Conservation (phyloP, 192 early-diverging fungal genomes). For the Mortierella hygrophila region DNA sequence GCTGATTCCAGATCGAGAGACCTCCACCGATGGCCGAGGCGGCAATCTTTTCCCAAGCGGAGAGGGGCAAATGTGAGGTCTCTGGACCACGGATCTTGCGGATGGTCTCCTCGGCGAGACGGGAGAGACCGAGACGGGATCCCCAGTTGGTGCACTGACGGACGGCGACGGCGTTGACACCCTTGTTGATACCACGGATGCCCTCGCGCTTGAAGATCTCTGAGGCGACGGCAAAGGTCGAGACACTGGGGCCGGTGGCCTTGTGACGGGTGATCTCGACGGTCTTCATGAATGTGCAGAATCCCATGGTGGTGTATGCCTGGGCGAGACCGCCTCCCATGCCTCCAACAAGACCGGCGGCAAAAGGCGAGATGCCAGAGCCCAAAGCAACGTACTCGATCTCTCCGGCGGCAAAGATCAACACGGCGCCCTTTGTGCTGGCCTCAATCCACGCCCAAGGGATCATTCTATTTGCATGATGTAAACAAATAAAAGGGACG, state of each 20-base stretch:
- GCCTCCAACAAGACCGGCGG: slow-evolving; percentile 91
- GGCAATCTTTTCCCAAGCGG: slow-evolving; percentile 70
- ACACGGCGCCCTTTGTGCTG: slow-evolving; percentile 70
- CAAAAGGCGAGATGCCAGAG: slow-evolving; percentile 68
- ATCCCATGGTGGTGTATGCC: slow-evolving; percentile 99
- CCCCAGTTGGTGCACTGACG: slow-evolving; percentile 99
- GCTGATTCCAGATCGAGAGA: slow-evolving; percentile 98
- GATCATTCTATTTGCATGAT: slow-evolving; percentile 56
- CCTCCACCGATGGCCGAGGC: slow-evolving; percentile 93
- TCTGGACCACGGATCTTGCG: slow-evolving; percentile 68
- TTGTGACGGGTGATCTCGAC: slow-evolving; percentile 99
- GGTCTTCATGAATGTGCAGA: slow-evolving; percentile 99
- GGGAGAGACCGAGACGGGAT: slow-evolving; percentile 91
- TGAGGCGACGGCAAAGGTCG: slow-evolving; percentile 85
- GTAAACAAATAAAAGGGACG: background rate
- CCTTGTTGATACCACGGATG: slow-evolving; percentile 97
- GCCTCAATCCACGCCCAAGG: slow-evolving; percentile 78
- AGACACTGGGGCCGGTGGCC: slow-evolving; percentile 70
- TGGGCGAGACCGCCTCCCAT: slow-evolving; percentile 96
- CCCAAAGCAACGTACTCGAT: slow-evolving; percentile 65
- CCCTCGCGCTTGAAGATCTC: slow-evolving; percentile 96
- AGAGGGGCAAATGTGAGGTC: slow-evolving; percentile 53
- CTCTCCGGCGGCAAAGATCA: slow-evolving; percentile 74
- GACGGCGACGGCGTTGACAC: slow-evolving; percentile 97
- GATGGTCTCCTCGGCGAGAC: slow-evolving; percentile 78